A percentile compares a stretch with the other conserved stretches of the same genome.
phyloP scores from a whole-genome alignment of 1,284 basidiomycete species.

The Vanrija humicola region DNA sequence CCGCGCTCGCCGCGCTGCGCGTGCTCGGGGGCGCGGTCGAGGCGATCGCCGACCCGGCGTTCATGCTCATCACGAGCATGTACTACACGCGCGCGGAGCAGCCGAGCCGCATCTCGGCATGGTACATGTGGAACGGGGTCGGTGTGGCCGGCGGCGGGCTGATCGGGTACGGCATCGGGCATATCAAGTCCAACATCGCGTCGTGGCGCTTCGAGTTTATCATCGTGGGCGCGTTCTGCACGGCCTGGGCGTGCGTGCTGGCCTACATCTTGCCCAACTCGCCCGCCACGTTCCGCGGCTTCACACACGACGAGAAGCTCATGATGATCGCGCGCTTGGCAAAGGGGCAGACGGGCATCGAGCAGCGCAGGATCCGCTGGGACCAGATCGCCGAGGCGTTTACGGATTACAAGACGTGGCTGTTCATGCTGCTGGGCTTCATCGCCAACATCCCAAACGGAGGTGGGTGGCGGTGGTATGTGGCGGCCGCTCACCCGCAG shows the following conservation, averaged over 20 bases:
- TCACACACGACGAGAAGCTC: conserved; percentile 48
- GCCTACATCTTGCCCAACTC: conserved; percentile 44
- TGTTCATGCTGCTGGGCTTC: conserved; percentile 43
- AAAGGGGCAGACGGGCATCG: conserved; percentile 49
- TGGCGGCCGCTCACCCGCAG: conserved; percentile 29
- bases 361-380: conserved; percentile 48
- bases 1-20: conserved; percentile 49
- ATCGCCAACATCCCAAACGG: conserved; percentile 48
- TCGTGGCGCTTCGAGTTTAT: conserved; percentile 50
- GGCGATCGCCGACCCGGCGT: conserved; percentile 49
- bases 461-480: not conserved
- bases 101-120: conserved; percentile 40
- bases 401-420: conserved; percentile 39
- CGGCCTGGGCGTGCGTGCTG: conserved; percentile 40
- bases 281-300: conserved; percentile 37
- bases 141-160: conserved; percentile 45
- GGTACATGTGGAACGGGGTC: conserved; percentile 48
- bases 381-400: conserved; percentile 49
- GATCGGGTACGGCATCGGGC: conserved; percentile 35
- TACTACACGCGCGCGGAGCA: conserved; percentile 47
- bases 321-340: conserved; percentile 49
- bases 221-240: conserved; percentile 45
- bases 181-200: conserved; percentile 46
- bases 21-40: conserved; percentile 51
- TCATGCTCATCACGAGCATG: conserved; percentile 42